Percentiles rank a stretch among this genome's conserved stretches.
Conservation (phyloP, 1,139 yeast species). For the Blastobotrys buckinghamii region DNA sequence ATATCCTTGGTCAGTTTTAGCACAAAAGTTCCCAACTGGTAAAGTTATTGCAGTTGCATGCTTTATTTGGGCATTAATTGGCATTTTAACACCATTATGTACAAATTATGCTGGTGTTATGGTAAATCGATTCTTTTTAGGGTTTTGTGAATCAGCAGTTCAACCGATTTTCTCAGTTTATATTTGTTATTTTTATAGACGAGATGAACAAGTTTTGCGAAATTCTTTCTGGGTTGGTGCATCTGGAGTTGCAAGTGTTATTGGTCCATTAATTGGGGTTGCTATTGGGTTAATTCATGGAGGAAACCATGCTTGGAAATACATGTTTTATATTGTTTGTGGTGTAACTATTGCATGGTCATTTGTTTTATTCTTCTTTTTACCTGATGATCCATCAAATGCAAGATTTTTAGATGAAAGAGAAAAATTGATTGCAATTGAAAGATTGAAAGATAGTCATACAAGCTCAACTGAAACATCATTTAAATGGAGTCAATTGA, state of each 20-base stretch:
- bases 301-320: constrained; percentile 12
- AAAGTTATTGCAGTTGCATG: constrained; percentile 24
- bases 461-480: constrained; percentile 37
- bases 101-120: constrained; percentile 11
- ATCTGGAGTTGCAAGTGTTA: constrained; percentile 3
- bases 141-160: constrained; percentile 15
- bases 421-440: constrained; percentile 12
- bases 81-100: constrained; percentile 11
- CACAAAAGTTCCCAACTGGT: constrained; percentile 49
- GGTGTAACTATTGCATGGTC: constrained; percentile 26
- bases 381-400: constrained; percentile 47
- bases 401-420: constrained; percentile 46
- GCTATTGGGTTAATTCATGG: constrained; percentile 12
- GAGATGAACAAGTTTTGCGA: constrained; percentile 15
- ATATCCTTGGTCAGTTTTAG: constrained; percentile 40
- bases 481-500: constrained; percentile 44
- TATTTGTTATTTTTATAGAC: constrained; percentile 14
- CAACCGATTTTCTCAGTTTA: constrained; percentile 15
- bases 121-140: constrained; percentile 14
- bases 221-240: constrained; percentile 11
- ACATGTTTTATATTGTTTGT: constrained; percentile 11
- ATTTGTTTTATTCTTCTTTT: constrained; percentile 43
- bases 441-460: constrained; percentile 9
- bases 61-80: constrained; percentile 12
- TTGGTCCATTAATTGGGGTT: constrained; percentile 6